Percentiles rank a stretch among this genome's conserved stretches.
These are phyloP conservation scores for Parsonsia alboflavescens DNA, from an alignment of 257 asterid species.

Conservation along the genomic window DNA sequence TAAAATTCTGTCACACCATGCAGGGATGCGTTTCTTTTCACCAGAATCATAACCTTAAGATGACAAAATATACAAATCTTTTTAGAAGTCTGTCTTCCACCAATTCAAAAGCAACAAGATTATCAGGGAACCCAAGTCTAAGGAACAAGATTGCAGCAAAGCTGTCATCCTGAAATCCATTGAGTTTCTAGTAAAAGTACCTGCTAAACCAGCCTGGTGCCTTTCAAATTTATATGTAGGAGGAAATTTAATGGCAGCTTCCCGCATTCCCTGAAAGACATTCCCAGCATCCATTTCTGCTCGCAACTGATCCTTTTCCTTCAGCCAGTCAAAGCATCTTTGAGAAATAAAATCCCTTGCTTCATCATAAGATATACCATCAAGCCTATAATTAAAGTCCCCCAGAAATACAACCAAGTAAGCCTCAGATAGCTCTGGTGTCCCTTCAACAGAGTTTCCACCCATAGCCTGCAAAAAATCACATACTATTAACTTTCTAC, in stretches of 20 bases:
- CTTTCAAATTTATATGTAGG: constrained; percentile 95
- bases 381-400: constrained; percentile 91
- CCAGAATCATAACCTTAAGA: constrained; percentile 92
- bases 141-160: neutral
- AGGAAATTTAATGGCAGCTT: constrained; percentile 84
- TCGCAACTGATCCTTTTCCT: constrained; percentile 84
- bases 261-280: constrained; percentile 98
- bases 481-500: constrained; percentile 12
- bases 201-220: constrained; percentile 93
- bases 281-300: constrained; percentile 92
- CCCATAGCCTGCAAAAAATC: constrained; percentile 42
- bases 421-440: constrained; percentile 92
- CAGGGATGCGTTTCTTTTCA: constrained; percentile 97
- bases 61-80: constrained; percentile 6
- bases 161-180: constrained; percentile 3
- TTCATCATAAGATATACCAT: constrained; percentile 87
- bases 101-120: neutral
- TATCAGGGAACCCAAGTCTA: neutral
- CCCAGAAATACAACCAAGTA: constrained; percentile 96
- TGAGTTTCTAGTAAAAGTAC: constrained; percentile 29
- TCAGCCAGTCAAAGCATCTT: constrained; percentile 95
- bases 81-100: neutral
- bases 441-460: constrained; percentile 46
- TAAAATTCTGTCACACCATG: constrained; percentile 98
- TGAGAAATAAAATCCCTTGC: constrained; percentile 96